Percentiles rank a stretch among this genome's conserved stretches.
Conservation (phyloP, 352 stramenopile species). For the Pythium brassicae region DNA sequence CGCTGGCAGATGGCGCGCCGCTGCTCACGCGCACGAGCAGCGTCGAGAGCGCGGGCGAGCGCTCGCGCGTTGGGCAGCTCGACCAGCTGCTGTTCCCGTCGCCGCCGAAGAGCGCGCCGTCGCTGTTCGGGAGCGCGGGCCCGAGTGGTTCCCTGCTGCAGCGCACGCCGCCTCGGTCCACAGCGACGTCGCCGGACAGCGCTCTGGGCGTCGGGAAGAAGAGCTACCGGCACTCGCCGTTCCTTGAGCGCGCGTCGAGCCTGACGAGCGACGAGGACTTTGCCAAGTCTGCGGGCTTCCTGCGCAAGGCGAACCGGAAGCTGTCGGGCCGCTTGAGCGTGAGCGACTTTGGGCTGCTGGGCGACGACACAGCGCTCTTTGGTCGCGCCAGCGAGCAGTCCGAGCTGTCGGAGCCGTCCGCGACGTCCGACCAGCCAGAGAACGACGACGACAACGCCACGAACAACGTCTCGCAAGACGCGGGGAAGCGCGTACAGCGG, state of each 20-base stretch:
- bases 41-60: conserved; percentile 4
- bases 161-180: background rate
- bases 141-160: background rate
- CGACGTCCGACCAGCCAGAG: background rate
- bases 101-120: conserved; percentile 24
- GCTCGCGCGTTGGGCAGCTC: conserved; percentile 9
- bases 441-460: background rate
- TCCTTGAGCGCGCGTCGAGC: conserved; percentile 51
- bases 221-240: conserved; percentile 4
- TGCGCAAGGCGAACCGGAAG: conserved; percentile 52
- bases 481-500: background rate
- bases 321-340: conserved; percentile 62
- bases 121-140: conserved; percentile 8
- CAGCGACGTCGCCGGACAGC: conserved; percentile 4
- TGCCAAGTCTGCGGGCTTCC: conserved; percentile 58
- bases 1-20: conserved; percentile 23
- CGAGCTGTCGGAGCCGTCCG: too few species aligned
- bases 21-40: background rate
- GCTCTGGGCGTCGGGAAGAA: background rate
- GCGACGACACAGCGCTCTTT: conserved; percentile 19
- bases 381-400: background rate
- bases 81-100: conserved; percentile 21
- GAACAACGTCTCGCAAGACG: conserved; percentile 3
- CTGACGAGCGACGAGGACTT: conserved; percentile 59
- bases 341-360: conserved; percentile 70